These are phyloP conservation scores for Xylariales sp. DNA, from an alignment of 2,329 filamentous ascomycete genomes.

Conservation along the genomic window DNA sequence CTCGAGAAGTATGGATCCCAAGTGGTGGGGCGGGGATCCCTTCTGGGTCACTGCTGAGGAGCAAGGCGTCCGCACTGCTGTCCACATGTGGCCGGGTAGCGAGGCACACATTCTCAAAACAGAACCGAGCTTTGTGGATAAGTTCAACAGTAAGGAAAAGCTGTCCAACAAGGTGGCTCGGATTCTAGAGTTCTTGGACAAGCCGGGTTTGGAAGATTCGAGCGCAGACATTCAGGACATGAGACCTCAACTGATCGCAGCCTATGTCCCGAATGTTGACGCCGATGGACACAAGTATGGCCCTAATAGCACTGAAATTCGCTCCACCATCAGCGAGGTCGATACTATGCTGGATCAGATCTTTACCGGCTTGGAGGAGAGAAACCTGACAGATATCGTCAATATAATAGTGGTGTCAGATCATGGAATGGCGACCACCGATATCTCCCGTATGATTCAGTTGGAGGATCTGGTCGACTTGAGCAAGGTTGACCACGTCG, in stretches of 20 bases:
- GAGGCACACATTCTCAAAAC: conserved; percentile 77
- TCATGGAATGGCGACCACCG: conserved; percentile 96
- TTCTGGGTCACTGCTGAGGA: conserved; percentile 91
- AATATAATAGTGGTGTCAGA: conserved; percentile 97
- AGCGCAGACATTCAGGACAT: conserved; percentile 44
- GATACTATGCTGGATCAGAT: conserved; percentile 78
- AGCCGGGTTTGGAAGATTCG: conserved; percentile 65
- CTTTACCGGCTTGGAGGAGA: conserved; percentile 68
- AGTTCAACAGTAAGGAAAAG: conserved; percentile 73
- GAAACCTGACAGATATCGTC: conserved; percentile 84
- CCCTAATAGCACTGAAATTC: conserved; percentile 91
- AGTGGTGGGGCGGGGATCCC: conserved; percentile 95
- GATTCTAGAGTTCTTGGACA: conserved; percentile 79
- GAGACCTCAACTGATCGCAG: conserved; percentile 86
- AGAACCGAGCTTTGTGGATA: conserved; percentile 78
- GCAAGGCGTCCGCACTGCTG: conserved; percentile 70
- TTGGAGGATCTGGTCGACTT: conserved; percentile 85
- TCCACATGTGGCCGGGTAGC: conserved; percentile 99
- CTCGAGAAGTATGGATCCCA: conserved; percentile 68
- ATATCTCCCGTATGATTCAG: conserved; percentile 74
- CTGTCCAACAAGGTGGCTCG: conserved; percentile 73
- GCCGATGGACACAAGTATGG: conserved; percentile 81
- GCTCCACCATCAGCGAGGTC: conserved; percentile 69
- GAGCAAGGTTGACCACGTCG: conserved; percentile 71
- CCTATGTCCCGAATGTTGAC: conserved; percentile 93